Conservation (phyloP, 495 filamentous ascomycete species). For the Poronia punctata region DNA sequence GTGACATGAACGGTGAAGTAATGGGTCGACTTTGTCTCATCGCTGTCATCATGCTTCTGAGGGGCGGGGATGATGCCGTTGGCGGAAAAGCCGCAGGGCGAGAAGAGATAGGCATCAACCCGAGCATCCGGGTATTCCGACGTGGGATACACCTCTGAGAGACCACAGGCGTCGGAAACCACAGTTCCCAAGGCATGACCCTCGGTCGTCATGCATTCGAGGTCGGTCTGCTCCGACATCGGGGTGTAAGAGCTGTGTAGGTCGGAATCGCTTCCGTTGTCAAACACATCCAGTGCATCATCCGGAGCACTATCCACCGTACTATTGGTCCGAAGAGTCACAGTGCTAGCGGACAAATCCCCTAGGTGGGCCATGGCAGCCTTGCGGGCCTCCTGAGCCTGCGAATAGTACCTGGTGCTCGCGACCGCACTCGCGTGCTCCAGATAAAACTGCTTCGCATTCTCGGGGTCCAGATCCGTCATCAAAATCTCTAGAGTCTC, state of each 20-base stretch:
- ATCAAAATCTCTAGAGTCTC: conserved; percentile 97
- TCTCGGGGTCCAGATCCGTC: conserved; percentile 91
- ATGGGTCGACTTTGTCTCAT: conserved; percentile 57
- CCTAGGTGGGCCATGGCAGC: conserved; percentile 46
- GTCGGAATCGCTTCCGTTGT: conserved; percentile 62
- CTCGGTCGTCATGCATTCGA: conserved; percentile 77
- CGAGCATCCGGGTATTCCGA: conserved; percentile 85
- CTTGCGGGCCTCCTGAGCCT: conserved; percentile 50
- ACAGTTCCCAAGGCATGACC: conserved; percentile 90
- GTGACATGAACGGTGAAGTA: conserved; percentile 99
- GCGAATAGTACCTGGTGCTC: conserved; percentile 62
- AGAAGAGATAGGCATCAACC: conserved; percentile 94
- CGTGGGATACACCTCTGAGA: conserved; percentile 82
- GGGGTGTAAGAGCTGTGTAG: conserved; percentile 50
- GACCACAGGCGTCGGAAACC: conserved; percentile 84
- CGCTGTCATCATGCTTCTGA: conserved; percentile 31
- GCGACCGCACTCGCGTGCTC: conserved; percentile 88
- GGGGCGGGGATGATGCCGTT: conserved; percentile 92
- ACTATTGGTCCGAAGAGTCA: conserved; percentile 28
- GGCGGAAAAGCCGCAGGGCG: conserved; percentile 95
- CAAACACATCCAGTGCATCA: conserved; percentile 70
- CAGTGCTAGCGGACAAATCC: conserved; percentile 36
- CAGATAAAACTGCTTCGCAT: conserved; percentile 94
- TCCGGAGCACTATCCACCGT: conserved; percentile 27
- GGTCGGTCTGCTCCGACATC: conserved; percentile 49